Evolutionary conservation across 139 green algal species (phyloP), one percentile per base, ranked within the genome.

Genomic region (Zygnema cylindricum): DNA sequence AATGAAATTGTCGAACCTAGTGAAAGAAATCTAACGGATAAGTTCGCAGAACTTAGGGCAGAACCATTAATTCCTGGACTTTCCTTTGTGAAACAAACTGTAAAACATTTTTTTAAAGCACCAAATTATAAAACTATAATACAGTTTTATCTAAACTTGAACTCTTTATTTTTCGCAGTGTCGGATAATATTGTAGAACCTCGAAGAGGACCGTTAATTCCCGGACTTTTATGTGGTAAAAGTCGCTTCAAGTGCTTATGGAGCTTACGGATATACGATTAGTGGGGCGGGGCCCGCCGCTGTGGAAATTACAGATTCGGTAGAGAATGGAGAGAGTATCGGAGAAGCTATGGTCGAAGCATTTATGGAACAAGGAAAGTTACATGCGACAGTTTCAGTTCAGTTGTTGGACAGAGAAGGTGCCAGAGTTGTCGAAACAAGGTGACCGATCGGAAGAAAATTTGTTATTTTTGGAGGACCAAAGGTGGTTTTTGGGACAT

Each of bases 101-200:
- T 73, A 73, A n/a, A 30, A 73, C 57, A 23, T 36, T 36, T 82
- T 21, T 22, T 36, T 36, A 36, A 36, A 22, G 22, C 75, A 36
- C 54, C 21, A 36, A 35, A 75, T 36, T 82, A 36, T 36, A 23
- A 39, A 91, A 11, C 54, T 35, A 23, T 22, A 21, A 75, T 21
- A 22, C 23, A 73, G 30, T n/a, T 73, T 73, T 36, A 73, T 36
- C 30, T 73, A 73, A 73, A 73, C n/a, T n/a, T n/a, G n/a, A n/a
- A n/a, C n/a, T n/a, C n/a, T n/a, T n/a, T 82, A n/a, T 33, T 69
- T 32, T 2, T 23, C 7, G 33, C 84, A 90, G 96, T 96, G 89
- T 95, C 94, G 35, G 97, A 99, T 84, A 91, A 93, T n/a, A 96
- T 99, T 73, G 95, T 99, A 43, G 96, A 99, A 94, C 96, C 97